Base-by-base conservation (phyloP, 148 eudicot species). In the Polygonum maritimum region DNA sequence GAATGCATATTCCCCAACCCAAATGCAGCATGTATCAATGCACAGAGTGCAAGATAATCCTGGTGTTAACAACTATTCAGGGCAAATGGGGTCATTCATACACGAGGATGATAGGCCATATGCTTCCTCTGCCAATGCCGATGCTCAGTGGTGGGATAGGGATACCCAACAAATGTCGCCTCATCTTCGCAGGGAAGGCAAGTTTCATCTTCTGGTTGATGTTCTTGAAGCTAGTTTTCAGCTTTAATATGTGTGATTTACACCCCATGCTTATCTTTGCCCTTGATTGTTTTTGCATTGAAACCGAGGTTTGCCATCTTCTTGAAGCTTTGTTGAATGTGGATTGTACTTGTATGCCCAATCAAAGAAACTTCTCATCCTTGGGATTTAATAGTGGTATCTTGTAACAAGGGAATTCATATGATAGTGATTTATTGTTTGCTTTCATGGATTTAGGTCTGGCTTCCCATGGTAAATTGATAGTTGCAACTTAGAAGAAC, bases 151-250 rank as follows among this genome's bases (percentile, higher is more conserved):
- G 75, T 72, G 75, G 75, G 75, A 72, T 9, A 72, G 75, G 75
- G 75, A 72, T 72, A 45, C 75, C 75, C 52, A 72, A 26, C 75
- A 44, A 72, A 72, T 72, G 75, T 72, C 75, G 45, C 75, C 75
- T 21, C 41, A 72, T 21, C 75, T 72, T 72, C 54, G 47, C 75
- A 72, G 75, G 54, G 75, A 72, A 48, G 75, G 75, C 38, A 72
- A 44, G 54, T 67, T 19, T 67, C 71, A 35, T 67, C 38, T 67
- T 67, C 45, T 15, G n/a, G n/a, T 67, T 67, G 19, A 67, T 67
- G 71, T 67, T 36, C 21, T 67, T 35, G 40, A 31, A 33, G 10
- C 18, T 65, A 1, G 70, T 65, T 65, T 65, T 65, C 41, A 36
- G 40, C 70, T 65, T 11, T 65, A 4, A 7, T 65, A 65, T 35